Conservation (phyloP, 179 eudicot species). For the Beta corolliflora region DNA sequence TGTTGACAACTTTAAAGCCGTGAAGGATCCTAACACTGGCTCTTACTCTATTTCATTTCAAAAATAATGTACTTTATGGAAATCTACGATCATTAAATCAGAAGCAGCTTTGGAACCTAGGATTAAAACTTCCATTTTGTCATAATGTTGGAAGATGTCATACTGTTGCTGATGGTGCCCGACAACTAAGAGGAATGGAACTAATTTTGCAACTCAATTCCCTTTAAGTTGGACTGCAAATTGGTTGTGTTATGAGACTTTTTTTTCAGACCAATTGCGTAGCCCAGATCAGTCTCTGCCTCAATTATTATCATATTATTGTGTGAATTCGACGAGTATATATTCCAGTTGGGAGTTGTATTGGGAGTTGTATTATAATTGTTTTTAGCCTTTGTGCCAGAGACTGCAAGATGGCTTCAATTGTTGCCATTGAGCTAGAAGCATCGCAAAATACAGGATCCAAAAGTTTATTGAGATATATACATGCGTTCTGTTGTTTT, state of each 20-base stretch:
- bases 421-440: not conserved
- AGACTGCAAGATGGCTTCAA: not conserved
- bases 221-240: not conserved
- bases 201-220: not conserved
- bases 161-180: constrained; percentile 9
- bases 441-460: not conserved
- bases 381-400: not conserved
- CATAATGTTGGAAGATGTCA: not conserved
- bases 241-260: not conserved
- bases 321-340: not conserved
- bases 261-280: not conserved
- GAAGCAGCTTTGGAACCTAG: constrained; percentile 8
- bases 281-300: not conserved
- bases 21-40: constrained; percentile 93
- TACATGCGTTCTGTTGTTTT: not conserved
- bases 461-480: not conserved
- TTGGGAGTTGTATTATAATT: not conserved
- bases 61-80: constrained; percentile 26
- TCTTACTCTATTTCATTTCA: constrained; percentile 87
- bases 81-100: not conserved
- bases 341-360: no score
- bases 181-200: not conserved
- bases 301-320: no score
- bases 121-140: constrained; percentile 12
- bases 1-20: constrained; percentile 91